phyloP scores from a whole-genome alignment of 2,329 filamentous ascomycete genomes.

The Colletotrichum neosansevieriae region DNA sequence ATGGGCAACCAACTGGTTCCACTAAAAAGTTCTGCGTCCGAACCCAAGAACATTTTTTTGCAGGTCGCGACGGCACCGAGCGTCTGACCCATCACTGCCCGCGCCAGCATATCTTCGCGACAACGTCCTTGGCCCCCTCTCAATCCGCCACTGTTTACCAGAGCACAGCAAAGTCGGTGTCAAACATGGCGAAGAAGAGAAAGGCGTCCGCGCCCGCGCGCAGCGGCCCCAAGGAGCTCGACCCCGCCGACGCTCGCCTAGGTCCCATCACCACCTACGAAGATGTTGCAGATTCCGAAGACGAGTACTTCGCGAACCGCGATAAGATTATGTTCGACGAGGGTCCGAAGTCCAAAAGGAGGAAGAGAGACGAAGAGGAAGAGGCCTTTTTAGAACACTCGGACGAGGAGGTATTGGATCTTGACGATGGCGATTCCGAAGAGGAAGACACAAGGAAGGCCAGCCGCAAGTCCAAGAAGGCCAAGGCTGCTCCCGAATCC shows the following conservation, averaged over 20 bases:
- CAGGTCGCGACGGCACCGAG: neutral
- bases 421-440: conserved; percentile 58
- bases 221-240: conserved; percentile 66
- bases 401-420: conserved; percentile 70
- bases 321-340: conserved; percentile 91
- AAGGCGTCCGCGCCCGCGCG: conserved; percentile 71
- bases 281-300: conserved; percentile 92
- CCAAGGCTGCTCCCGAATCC: conserved; percentile 46
- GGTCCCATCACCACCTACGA: conserved; percentile 74
- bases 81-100: conserved; percentile 17
- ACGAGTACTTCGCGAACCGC: conserved; percentile 89
- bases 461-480: conserved; percentile 50
- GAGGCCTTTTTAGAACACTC: conserved; percentile 69
- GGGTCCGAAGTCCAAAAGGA: conserved; percentile 80
- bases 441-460: conserved; percentile 50
- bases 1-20: conserved; percentile 6
- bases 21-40: conserved; percentile 42
- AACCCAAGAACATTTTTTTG: conserved; percentile 37
- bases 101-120: conserved; percentile 1
- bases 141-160: neutral
- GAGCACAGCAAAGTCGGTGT: conserved; percentile 27
- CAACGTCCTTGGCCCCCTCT: conserved; percentile 3
- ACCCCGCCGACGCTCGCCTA: conserved; percentile 71
- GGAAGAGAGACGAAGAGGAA: conserved; percentile 77
- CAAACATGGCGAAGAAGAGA: conserved; percentile 73